Percentiles rank a stretch among this genome's conserved stretches.
Conservation (phyloP, 148 eudicot species). For the Chenopodium quinoa region DNA sequence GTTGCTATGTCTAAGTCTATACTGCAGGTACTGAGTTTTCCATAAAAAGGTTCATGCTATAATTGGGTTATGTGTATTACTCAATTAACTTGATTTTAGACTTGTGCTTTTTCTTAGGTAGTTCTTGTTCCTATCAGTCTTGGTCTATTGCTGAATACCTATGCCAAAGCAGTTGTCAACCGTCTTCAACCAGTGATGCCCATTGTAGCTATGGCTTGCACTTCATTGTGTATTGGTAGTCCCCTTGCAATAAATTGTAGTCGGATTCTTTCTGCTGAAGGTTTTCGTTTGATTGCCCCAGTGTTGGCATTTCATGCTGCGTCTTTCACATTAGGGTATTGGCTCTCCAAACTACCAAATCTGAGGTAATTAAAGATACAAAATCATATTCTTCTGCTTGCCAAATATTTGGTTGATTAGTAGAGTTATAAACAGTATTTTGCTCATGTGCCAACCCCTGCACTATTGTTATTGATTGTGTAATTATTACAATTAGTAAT, state of each 20-base stretch:
- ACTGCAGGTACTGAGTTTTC: conserved; percentile 65
- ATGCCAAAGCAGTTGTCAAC: conserved; percentile 81
- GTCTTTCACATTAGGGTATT: conserved; percentile 79
- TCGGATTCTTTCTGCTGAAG: conserved; percentile 77
- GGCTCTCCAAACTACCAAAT: conserved; percentile 73
- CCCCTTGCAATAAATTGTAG: conserved; percentile 87
- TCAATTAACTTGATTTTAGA: conserved; percentile 34
- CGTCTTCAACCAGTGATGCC: conserved; percentile 91
- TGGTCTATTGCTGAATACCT: conserved; percentile 79
- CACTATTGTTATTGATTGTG: background rate
- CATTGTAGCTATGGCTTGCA: conserved; percentile 85
- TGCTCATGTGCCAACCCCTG: background rate
- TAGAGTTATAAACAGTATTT: background rate
- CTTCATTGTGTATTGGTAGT: conserved; percentile 94
- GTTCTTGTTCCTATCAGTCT: conserved; percentile 80
- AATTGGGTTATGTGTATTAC: conserved; percentile 12
- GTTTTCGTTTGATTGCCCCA: conserved; percentile 72
- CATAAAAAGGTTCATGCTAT: background rate
- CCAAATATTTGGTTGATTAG: background rate
- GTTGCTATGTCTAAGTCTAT: conserved; percentile 93
- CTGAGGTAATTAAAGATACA: conserved; percentile 41
- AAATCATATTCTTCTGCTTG: background rate
- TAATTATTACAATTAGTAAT: background rate
- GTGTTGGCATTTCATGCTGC: conserved; percentile 74
- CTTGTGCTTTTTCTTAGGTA: conserved; percentile 53